Base-by-base conservation (phyloP, 177 flowering plant genomes). In the Vitis hybrid region DNA sequence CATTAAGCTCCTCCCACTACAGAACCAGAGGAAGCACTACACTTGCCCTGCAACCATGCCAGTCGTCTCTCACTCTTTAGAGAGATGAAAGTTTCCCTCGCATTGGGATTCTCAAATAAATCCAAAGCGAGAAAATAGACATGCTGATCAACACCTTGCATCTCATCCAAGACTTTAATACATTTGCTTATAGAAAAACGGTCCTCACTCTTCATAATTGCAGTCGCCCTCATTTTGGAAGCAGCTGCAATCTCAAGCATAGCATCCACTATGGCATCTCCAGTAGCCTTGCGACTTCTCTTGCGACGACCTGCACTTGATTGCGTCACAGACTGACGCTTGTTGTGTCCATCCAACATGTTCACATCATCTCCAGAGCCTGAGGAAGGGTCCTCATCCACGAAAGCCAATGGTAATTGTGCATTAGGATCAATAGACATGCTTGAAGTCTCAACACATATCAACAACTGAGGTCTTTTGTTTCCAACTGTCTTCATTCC, bases 221-320 rank as follows among this genome's bases (percentile, higher is more conserved):
- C 87, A 75, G 83, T 71, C 15, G 90, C 87, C 78, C 90, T 85
- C 88, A 86, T 81, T 67, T 80, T 87, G 17, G 91, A 89, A 75
- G 93, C 93, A 69, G 93, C 82, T 15, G 93, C 93, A 65, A 89
- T 83, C 77, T 86, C 89, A 19, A 86, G 78, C 90, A 90, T 86
- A 27, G 94, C 94, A 73, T 88, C 91, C 27, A 85, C 94, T 66
- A 90, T 85, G 19, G 89, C 93, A 79, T 86, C 88, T 24, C 88
- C 89, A 32, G 88, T 83, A 56, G 88, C 86, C 77, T 84, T 90
- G 10, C 90, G 88, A 64, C 82, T 78, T 79, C 91, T 87, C 79
- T 88, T 90, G 32, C 81, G 83, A 60, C 78, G 82, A 27, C 83
- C 84, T 55, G 90, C 74, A 77, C 73, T 70, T 13, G 85, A 75